phyloP scores from a whole-genome alignment of 2,329 filamentous ascomycete genomes.

The Botryosphaeria dothidea region DNA sequence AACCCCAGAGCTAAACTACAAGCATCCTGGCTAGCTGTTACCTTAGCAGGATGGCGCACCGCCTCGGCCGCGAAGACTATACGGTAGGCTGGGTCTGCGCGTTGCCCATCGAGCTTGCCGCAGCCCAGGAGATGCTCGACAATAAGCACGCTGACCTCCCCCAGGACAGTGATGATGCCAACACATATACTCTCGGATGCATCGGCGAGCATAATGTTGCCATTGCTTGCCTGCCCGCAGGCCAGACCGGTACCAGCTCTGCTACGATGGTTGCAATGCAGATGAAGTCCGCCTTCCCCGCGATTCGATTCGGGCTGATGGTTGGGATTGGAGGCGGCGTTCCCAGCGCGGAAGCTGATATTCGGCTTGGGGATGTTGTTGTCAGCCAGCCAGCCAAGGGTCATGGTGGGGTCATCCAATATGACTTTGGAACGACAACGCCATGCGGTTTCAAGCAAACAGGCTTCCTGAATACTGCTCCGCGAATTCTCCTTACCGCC shows the following conservation, averaged over 20 bases:
- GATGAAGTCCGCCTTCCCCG: constrained; percentile 33
- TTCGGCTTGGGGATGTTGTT: constrained; percentile 31
- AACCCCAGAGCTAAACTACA: no score
- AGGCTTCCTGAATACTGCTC: constrained; percentile 20
- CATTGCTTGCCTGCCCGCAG: constrained; percentile 33
- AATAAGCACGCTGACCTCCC: constrained; percentile 25
- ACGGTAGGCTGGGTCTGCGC: constrained; percentile 38
- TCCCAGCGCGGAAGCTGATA: constrained; percentile 24
- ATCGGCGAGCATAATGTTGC: constrained; percentile 36
- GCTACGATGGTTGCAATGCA: constrained; percentile 35
- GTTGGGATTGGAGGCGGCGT: constrained; percentile 45
- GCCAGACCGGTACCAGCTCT: constrained; percentile 35
- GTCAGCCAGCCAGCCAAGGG: constrained; percentile 25
- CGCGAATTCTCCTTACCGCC: constrained; percentile 21
- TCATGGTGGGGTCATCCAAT: constrained; percentile 26
- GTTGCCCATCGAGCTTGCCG: constrained; percentile 33
- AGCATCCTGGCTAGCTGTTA: no score
- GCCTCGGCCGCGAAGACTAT: constrained; percentile 25
- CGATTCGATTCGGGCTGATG: constrained; percentile 43
- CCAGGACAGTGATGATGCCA: constrained; percentile 22
- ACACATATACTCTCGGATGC: constrained; percentile 29
- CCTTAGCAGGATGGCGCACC: constrained; percentile 19
- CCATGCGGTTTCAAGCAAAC: constrained; percentile 22
- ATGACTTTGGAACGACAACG: constrained; percentile 26
- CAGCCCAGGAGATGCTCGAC: constrained; percentile 33